These are phyloP conservation scores for Raffaelea albimanens DNA, from an alignment of 2,329 filamentous ascomycete species.

Conservation along the genomic window DNA sequence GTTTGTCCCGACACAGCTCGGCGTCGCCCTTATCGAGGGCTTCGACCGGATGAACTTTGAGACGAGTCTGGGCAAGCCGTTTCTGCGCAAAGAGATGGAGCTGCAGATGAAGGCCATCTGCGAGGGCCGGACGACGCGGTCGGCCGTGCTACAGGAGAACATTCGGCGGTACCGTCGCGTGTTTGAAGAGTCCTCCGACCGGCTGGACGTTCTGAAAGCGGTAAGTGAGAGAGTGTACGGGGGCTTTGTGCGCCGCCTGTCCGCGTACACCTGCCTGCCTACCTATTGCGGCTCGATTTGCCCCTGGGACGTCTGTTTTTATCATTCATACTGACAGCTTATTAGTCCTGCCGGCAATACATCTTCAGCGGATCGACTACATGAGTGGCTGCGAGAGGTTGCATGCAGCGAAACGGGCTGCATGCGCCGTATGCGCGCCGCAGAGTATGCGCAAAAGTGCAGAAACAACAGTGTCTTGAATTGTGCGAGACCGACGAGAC, in stretches of 20 bases:
- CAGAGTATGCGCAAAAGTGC: not conserved
- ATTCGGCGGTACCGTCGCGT: slow-evolving; percentile 79
- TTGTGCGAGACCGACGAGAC: not conserved
- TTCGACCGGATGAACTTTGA: slow-evolving; percentile 93
- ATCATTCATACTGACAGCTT: too few species aligned
- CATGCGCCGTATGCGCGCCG: too few species aligned
- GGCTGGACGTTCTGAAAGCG: slow-evolving; percentile 56
- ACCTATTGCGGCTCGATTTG: not conserved
- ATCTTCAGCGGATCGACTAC: slow-evolving; percentile 24
- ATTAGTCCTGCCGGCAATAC: slow-evolving; percentile 42
- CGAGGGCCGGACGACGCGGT: slow-evolving; percentile 68
- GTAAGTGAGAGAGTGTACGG: slow-evolving; percentile 32
- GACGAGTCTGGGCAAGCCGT: slow-evolving; percentile 88
- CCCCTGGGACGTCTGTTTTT: too few species aligned
- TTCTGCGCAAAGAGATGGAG: slow-evolving; percentile 96
- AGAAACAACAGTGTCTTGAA: not conserved
- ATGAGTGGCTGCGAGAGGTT: too few species aligned
- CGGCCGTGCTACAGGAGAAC: slow-evolving; percentile 70
- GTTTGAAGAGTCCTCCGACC: slow-evolving; percentile 71
- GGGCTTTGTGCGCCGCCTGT: too few species aligned
- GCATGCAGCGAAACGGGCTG: too few species aligned
- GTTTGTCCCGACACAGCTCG: slow-evolving; percentile 86
- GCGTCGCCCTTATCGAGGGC: slow-evolving; percentile 83
- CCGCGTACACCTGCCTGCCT: not conserved
- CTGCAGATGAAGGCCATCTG: slow-evolving; percentile 94